Percentiles rank a stretch among this genome's conserved stretches.
Evolutionary conservation across 805 yeast genomes (phyloP).

Genomic region (Zygotorulaspora chibaensis): DNA sequence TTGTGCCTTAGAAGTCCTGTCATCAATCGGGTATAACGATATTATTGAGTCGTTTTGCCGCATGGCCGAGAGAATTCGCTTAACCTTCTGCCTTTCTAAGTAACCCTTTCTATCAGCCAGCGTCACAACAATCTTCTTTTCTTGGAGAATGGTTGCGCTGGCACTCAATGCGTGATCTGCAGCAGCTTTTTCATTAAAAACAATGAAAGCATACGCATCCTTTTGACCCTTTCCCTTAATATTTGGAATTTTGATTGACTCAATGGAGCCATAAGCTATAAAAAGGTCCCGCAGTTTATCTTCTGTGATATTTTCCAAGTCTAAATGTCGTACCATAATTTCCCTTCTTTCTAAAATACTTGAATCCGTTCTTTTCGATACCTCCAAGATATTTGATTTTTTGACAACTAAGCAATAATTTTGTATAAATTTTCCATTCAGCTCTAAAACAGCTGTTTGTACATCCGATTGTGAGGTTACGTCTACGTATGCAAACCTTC

Average conservation of each 20-base stretch:
- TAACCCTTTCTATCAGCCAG: slow-evolving; percentile 43
- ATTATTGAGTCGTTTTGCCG: slow-evolving; percentile 13
- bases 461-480: slow-evolving; percentile 44
- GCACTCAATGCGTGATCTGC: slow-evolving; percentile 46
- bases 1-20: slow-evolving; percentile 24
- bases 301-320: slow-evolving; percentile 42
- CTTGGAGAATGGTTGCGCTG: slow-evolving; percentile 42
- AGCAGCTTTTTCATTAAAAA: slow-evolving; percentile 41
- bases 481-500: slow-evolving; percentile 76
- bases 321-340: slow-evolving; percentile 50
- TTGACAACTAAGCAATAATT: slow-evolving; percentile 50
- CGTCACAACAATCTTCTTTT: slow-evolving; percentile 46
- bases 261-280: slow-evolving; percentile 48
- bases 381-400: slow-evolving; percentile 54
- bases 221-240: slow-evolving; percentile 32
- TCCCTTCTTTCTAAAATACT: slow-evolving; percentile 51
- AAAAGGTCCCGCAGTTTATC: slow-evolving; percentile 41
- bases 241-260: slow-evolving; percentile 38
- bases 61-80: slow-evolving; percentile 25
- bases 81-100: slow-evolving; percentile 33
- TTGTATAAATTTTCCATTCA: slow-evolving; percentile 39
- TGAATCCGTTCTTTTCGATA: slow-evolving; percentile 41
- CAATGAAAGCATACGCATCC: slow-evolving; percentile 66
- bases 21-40: slow-evolving; percentile 30
- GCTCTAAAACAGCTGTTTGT: slow-evolving; percentile 36